Conservation (phyloP, 768 basidiomycete species). For the Leccinum sublutescens region DNA sequence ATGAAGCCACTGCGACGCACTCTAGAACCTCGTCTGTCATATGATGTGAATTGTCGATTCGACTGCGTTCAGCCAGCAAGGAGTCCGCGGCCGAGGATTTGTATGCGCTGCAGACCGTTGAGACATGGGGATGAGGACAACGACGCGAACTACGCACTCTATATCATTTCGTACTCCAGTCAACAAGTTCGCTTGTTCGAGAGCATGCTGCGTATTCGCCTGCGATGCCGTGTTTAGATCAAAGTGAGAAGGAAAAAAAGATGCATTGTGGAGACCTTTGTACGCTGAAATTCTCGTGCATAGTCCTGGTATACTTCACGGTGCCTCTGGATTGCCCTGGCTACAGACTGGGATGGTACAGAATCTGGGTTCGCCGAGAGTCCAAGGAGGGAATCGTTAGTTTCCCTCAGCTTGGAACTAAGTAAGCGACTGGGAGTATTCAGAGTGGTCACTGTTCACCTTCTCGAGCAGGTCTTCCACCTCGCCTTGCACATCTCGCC, state of each 20-base stretch:
- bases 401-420: slow-evolving; percentile 72
- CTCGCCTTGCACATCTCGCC: slow-evolving; percentile 83
- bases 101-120: slow-evolving; percentile 63
- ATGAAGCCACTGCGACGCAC: slow-evolving; percentile 43
- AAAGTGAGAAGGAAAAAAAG: neutral
- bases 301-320: slow-evolving; percentile 89
- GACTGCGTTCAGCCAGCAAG: slow-evolving; percentile 80
- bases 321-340: slow-evolving; percentile 88
- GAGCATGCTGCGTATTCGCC: slow-evolving; percentile 78
- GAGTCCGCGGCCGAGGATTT: slow-evolving; percentile 88
- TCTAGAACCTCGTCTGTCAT: slow-evolving; percentile 93
- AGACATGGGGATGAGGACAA: neutral
- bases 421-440: slow-evolving; percentile 7
- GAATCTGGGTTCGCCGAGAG: slow-evolving; percentile 64
- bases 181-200: slow-evolving; percentile 85
- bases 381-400: slow-evolving; percentile 73
- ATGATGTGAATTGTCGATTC: slow-evolving; percentile 88
- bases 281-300: slow-evolving; percentile 77
- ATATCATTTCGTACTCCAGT: slow-evolving; percentile 94
- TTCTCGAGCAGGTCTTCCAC: slow-evolving; percentile 84
- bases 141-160: slow-evolving; percentile 53
- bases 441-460: slow-evolving; percentile 43
- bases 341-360: slow-evolving; percentile 76
- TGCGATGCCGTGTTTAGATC: slow-evolving; percentile 26
- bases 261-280: slow-evolving; percentile 70